Conservation (phyloP, 2,329 filamentous ascomycete genomes). For the Aspergillus tubingensis region DNA sequence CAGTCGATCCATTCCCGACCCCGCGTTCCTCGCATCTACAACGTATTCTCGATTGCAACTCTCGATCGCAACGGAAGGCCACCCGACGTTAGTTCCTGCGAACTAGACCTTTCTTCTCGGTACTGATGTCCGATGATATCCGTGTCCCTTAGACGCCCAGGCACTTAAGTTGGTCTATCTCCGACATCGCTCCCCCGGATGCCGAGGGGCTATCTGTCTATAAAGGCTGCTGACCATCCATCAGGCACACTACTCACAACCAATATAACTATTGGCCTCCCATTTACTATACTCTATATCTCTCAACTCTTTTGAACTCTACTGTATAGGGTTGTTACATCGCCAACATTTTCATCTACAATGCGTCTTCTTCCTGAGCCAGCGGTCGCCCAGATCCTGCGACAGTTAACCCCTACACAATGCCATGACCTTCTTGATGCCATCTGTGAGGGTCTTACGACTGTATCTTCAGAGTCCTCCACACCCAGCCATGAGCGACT, state of each 20-base stretch:
- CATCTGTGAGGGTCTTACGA: conserved; percentile 38
- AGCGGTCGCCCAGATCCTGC: conserved; percentile 36
- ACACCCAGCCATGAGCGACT: conserved; percentile 26
- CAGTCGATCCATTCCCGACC: not conserved
- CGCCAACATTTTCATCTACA: not conserved
- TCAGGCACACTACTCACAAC: not conserved
- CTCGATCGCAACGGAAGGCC: not conserved
- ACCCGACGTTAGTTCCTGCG: not conserved
- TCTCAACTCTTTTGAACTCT: fast-evolving
- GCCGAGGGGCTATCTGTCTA: not conserved
- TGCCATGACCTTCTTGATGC: conserved; percentile 38
- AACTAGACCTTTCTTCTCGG: not conserved
- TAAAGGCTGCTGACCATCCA: not conserved
- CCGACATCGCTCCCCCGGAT: conserved; percentile 11
- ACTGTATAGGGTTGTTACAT: too few relatives aligned
- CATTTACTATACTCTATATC: too few relatives aligned
- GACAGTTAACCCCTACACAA: conserved; percentile 33
- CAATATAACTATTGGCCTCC: too few relatives aligned
- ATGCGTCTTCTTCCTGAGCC: conserved; percentile 41
- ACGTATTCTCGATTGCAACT: not conserved
- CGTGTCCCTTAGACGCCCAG: not conserved
- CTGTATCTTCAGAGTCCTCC: conserved; percentile 34
- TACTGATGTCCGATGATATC: conserved; percentile 5
- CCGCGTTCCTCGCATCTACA: not conserved
- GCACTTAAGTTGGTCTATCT: not conserved